Evolutionary conservation across 495 filamentous ascomycete species (phyloP).

Genomic region (Penicillium verhagenii): DNA sequence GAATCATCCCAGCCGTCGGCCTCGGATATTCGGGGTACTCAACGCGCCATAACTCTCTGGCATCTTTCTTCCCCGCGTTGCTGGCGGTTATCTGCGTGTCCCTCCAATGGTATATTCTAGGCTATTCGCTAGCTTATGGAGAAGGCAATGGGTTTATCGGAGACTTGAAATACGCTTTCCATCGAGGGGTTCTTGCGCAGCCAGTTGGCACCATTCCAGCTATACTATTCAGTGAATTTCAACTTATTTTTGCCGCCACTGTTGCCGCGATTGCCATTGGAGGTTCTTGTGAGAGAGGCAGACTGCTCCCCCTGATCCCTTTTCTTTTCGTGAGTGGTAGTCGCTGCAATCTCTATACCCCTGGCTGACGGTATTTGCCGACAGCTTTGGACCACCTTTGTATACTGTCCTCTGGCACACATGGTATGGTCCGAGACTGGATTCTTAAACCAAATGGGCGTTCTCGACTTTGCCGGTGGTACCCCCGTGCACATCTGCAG

Average conservation of each 20-base stretch:
- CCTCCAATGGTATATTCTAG: conserved; percentile 48
- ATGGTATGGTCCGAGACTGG: conserved; percentile 46
- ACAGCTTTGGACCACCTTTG: conserved; percentile 46
- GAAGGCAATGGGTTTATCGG: conserved; percentile 39
- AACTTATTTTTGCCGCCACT: conserved; percentile 52
- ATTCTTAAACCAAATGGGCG: conserved; percentile 35
- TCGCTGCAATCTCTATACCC: neutral
- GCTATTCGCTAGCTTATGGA: conserved; percentile 43
- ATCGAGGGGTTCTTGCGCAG: conserved; percentile 36
- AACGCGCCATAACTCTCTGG: conserved; percentile 43
- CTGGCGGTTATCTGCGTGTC: conserved; percentile 42
- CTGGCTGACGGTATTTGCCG: neutral
- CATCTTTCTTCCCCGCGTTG: conserved; percentile 46
- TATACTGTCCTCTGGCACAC: conserved; percentile 44
- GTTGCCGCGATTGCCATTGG: conserved; percentile 46
- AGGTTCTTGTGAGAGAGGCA: conserved; percentile 49
- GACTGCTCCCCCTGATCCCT: conserved; percentile 47
- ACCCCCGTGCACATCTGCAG: conserved; percentile 49
- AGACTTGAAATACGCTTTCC: conserved; percentile 37
- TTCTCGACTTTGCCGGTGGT: conserved; percentile 47
- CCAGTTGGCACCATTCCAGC: conserved; percentile 48
- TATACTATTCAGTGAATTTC: conserved; percentile 52
- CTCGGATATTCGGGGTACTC: conserved; percentile 50
- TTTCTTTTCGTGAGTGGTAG: conserved; percentile 45
- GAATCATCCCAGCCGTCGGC: conserved; percentile 22